Evolutionary conservation across 2,329 filamentous ascomycete species (phyloP).

Genomic region (Fonsecaea monophora): DNA sequence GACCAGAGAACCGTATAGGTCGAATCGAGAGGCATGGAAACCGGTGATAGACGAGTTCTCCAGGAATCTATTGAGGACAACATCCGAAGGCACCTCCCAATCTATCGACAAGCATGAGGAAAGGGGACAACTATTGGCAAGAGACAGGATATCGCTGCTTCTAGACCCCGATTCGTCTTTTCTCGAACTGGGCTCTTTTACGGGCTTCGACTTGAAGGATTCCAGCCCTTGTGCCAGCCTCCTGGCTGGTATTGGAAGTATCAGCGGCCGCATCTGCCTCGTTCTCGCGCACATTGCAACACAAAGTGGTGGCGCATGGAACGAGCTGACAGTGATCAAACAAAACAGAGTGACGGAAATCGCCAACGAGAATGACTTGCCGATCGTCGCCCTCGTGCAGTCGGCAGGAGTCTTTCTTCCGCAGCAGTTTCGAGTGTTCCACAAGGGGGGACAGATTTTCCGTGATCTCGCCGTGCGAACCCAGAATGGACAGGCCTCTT

Average conservation of each 20-base stretch:
- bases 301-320: conserved; percentile 54
- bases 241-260: conserved; percentile 50
- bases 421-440: conserved; percentile 55
- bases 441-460: conserved; percentile 53
- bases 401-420: conserved; percentile 54
- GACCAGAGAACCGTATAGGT: conserved; percentile 34
- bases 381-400: conserved; percentile 50
- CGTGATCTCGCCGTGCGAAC: conserved; percentile 51
- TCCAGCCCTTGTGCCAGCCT: conserved; percentile 50
- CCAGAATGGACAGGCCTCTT: conserved; percentile 49
- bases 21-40: conserved; percentile 41
- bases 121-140: conserved; percentile 45
- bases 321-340: conserved; percentile 48
- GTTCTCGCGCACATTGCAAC: conserved; percentile 54
- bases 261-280: conserved; percentile 48
- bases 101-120: conserved; percentile 43
- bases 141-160: conserved; percentile 49
- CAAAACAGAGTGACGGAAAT: conserved; percentile 50
- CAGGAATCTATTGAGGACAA: conserved; percentile 41
- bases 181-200: conserved; percentile 49
- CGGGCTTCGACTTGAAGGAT: conserved; percentile 47
- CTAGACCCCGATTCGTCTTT: conserved; percentile 52
- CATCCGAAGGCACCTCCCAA: conserved; percentile 43
- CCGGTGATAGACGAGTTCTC: conserved; percentile 46
- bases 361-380: conserved; percentile 50